Percentiles rank a stretch among this genome's conserved stretches.
Evolutionary conservation across 2,329 filamentous ascomycete species (phyloP).

Genomic region (Verticillium nonalfalfae): DNA sequence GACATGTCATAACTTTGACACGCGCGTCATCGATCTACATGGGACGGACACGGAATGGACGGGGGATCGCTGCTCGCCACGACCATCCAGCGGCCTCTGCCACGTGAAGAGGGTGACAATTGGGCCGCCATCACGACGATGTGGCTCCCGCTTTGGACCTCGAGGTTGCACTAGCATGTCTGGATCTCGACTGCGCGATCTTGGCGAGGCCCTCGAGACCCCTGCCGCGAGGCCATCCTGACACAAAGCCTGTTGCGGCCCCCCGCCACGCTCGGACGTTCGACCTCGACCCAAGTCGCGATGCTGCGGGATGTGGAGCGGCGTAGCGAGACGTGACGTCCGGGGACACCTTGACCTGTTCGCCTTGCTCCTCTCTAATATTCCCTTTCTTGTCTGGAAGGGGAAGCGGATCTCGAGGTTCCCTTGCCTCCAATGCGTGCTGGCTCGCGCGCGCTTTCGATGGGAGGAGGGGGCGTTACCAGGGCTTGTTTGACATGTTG

Average conservation of each 20-base stretch:
- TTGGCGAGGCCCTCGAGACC: background rate
- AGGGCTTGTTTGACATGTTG: background rate
- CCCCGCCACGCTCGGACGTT: background rate
- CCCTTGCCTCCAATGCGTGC: background rate
- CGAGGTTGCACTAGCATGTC: background rate
- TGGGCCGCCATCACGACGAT: background rate
- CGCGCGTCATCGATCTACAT: background rate
- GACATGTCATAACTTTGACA: background rate
- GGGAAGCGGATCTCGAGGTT: background rate
- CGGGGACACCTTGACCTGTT: background rate
- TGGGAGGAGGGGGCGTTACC: background rate
- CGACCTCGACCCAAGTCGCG: no score
- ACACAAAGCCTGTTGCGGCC: background rate
- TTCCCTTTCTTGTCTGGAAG: no score
- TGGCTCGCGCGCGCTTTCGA: background rate
- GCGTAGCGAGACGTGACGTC: background rate
- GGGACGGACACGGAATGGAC: background rate
- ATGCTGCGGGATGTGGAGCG: background rate
- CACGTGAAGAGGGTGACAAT: background rate
- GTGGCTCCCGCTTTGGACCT: background rate
- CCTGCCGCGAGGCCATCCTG: background rate
- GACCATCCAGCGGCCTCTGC: background rate
- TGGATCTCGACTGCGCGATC: background rate
- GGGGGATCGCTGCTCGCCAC: background rate
- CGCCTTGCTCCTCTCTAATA: no score